Percentiles rank a stretch among this genome's conserved stretches.
Conservation (phyloP, 768 basidiomycete genomes). For the Sistotremastrum niveocremeum region DNA sequence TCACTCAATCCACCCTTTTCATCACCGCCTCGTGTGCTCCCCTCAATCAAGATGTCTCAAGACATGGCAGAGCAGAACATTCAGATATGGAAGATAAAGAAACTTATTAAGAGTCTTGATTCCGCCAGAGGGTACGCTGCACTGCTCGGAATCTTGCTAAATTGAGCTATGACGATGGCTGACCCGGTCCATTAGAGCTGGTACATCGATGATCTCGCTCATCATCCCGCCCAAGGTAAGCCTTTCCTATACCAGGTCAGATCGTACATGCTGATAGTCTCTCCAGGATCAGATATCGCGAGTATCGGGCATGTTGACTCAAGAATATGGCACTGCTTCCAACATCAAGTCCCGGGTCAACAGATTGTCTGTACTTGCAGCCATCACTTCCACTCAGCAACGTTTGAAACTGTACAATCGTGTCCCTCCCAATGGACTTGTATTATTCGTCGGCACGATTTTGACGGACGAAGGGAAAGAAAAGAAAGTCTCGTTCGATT, state of each 20-base stretch:
- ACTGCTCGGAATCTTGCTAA: background rate
- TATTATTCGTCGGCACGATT: slow-evolving; percentile 96
- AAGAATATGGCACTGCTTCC: slow-evolving; percentile 97
- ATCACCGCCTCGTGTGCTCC: slow-evolving; percentile 3
- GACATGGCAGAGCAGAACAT: slow-evolving; percentile 88
- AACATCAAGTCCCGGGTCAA: slow-evolving; percentile 99
- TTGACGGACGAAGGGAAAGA: slow-evolving; percentile 98
- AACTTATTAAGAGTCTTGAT: slow-evolving; percentile 97
- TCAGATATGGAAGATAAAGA: slow-evolving; percentile 98
- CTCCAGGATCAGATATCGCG: slow-evolving; percentile 84
- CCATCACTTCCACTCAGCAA: slow-evolving; percentile 97
- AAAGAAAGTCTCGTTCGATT: slow-evolving; percentile 98
- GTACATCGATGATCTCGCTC: slow-evolving; percentile 98
- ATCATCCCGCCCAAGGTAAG: slow-evolving; percentile 88
- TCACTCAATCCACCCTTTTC: slow-evolving; percentile 1
- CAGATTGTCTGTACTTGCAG: slow-evolving; percentile 91
- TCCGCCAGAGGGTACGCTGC: slow-evolving; percentile 66
- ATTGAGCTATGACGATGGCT: background rate
- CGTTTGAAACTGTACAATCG: slow-evolving; percentile 93
- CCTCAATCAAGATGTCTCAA: slow-evolving; percentile 54
- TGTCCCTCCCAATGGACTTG: slow-evolving; percentile 92
- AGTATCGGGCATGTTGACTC: slow-evolving; percentile 89
- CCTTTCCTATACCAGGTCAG: background rate
- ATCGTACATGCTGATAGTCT: slow-evolving; percentile 1
- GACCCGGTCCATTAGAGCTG: slow-evolving; percentile 39